These are phyloP conservation scores for Umbilicaria muhlenbergii DNA, from an alignment of 495 filamentous ascomycete species.

Conservation along the genomic window DNA sequence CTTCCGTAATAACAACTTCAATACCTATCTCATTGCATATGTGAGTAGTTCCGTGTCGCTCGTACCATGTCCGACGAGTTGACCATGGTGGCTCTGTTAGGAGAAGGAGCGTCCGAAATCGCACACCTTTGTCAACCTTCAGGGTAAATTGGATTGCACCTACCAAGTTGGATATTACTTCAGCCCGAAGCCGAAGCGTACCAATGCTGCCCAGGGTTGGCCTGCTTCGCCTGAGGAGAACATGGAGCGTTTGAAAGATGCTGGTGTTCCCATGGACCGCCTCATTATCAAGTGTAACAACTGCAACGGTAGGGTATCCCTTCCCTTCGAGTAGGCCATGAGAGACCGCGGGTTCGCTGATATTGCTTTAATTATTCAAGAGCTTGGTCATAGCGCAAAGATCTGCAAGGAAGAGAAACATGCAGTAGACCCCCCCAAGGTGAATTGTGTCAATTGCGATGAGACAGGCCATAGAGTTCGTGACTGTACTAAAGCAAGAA, in stretches of 20 bases:
- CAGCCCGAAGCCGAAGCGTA: conserved; percentile 45
- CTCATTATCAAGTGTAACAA: conserved; percentile 52
- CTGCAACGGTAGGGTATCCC: conserved; percentile 37
- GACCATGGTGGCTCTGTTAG: conserved; percentile 16
- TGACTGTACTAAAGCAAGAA: conserved; percentile 39
- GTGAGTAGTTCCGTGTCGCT: conserved; percentile 17
- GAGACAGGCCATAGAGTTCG: conserved; percentile 50
- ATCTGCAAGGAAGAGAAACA: conserved; percentile 48
- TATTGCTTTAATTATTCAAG: conserved; percentile 14
- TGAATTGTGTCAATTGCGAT: conserved; percentile 66
- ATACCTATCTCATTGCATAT: conserved; percentile 59
- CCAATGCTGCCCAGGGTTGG: conserved; percentile 43
- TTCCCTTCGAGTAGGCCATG: neutral
- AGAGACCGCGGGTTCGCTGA: conserved; percentile 7
- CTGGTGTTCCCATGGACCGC: conserved; percentile 53
- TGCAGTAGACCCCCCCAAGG: conserved; percentile 27
- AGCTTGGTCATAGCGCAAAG: conserved; percentile 58
- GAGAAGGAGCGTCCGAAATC: conserved; percentile 39
- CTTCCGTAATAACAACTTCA: conserved; percentile 48
- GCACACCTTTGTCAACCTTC: conserved; percentile 65
- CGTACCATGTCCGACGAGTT: neutral
- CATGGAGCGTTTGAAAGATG: conserved; percentile 52
- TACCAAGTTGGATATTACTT: conserved; percentile 60
- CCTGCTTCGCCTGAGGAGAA: conserved; percentile 54
- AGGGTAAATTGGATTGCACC: conserved; percentile 62